Conservation (phyloP, 768 basidiomycete species). For the Calvatia gigantea region DNA sequence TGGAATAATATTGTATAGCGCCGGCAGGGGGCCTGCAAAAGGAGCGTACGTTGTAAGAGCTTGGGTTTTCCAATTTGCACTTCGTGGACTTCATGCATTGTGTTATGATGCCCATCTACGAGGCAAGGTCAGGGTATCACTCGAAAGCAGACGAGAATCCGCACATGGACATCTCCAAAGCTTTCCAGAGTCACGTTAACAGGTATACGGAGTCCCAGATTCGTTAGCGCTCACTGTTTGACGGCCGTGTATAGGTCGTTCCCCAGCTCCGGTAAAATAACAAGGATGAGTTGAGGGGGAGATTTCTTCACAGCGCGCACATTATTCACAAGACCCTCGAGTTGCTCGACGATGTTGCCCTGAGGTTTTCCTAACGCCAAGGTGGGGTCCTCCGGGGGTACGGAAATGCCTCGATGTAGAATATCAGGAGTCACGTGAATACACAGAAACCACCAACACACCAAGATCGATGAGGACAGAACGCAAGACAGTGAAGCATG, state of each 20-base stretch:
- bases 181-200: conserved; percentile 28
- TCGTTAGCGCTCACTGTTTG: conserved; percentile 13
- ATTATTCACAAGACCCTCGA: conserved; percentile 44
- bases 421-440: conserved; percentile 35
- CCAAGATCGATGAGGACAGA: conserved; percentile 40
- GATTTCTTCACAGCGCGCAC: conserved; percentile 33
- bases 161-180: conserved; percentile 54
- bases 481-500: conserved; percentile 50
- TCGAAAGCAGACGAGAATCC: background rate
- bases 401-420: conserved; percentile 49
- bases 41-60: background rate
- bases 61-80: conserved; percentile 53
- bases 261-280: conserved; percentile 37
- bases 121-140: background rate
- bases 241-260: conserved; percentile 12
- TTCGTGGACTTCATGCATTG: conserved; percentile 70
- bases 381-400: background rate
- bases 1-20: conserved; percentile 67
- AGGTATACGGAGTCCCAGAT: background rate
- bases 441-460: conserved; percentile 29
- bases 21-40: conserved; percentile 1
- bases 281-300: conserved; percentile 56
- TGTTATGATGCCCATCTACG: conserved; percentile 68
- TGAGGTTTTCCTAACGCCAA: background rate
- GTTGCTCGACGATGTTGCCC: conserved; percentile 30